These are phyloP conservation scores for Speleostelium caveatum DNA, from an alignment of 78 protist species.

Conservation along the genomic window DNA sequence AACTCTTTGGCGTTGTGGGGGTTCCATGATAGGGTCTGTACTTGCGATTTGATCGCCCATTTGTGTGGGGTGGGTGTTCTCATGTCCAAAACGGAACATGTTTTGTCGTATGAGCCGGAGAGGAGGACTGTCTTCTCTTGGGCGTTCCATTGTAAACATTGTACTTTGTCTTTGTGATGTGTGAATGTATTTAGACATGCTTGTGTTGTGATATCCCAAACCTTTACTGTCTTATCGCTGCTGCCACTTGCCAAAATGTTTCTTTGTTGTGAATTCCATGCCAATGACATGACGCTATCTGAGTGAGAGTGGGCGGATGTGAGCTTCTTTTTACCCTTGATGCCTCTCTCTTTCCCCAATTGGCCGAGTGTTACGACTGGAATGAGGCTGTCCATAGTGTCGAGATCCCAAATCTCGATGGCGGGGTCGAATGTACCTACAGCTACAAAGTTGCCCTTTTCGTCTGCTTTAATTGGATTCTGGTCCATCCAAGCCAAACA, in stretches of 20 bases:
- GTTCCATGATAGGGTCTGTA: slow-evolving; percentile 74
- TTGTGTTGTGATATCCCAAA: slow-evolving; percentile 88
- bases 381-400: slow-evolving; percentile 79
- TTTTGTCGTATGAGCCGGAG: slow-evolving; percentile 64
- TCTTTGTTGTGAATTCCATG: slow-evolving; percentile 81
- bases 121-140: slow-evolving; percentile 69
- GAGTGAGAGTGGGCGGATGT: slow-evolving; percentile 54
- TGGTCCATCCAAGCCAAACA: slow-evolving; percentile 88
- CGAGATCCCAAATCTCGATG: slow-evolving; percentile 93
- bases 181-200: slow-evolving; percentile 67
- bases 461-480: slow-evolving; percentile 3
- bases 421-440: slow-evolving; percentile 91
- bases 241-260: slow-evolving; percentile 88
- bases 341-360: slow-evolving; percentile 48
- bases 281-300: slow-evolving; percentile 71
- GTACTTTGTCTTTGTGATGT: slow-evolving; percentile 87
- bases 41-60: slow-evolving; percentile 47
- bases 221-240: slow-evolving; percentile 85
- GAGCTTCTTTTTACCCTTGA: slow-evolving; percentile 23
- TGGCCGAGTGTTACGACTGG: slow-evolving; percentile 89
- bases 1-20: slow-evolving; percentile 53
- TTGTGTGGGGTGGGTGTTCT: slow-evolving; percentile 19
- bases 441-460: slow-evolving; percentile 87
- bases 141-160: slow-evolving; percentile 76
- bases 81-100: slow-evolving; percentile 52